phyloP scores from a whole-genome alignment of 768 basidiomycete species.

The Pleurotus eryngii region DNA sequence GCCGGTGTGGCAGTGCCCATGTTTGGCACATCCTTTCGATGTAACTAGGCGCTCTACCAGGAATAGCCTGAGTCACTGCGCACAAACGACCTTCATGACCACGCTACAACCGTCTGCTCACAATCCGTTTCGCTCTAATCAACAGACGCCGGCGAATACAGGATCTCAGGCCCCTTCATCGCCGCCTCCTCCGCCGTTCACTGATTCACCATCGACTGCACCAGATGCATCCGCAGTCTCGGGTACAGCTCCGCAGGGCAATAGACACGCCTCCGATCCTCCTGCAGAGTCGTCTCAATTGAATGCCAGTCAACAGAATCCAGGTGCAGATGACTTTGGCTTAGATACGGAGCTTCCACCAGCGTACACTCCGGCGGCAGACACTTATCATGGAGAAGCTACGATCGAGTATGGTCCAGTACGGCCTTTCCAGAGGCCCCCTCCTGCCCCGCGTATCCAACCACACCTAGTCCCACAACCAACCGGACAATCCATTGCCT shows the following conservation, averaged over 20 bases:
- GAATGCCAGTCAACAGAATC: not conserved
- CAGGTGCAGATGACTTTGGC: conserved; percentile 4
- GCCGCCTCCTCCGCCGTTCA: conserved; percentile 8
- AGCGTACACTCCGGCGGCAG: conserved; percentile 61
- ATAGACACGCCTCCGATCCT: not conserved
- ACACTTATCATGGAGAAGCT: conserved; percentile 52
- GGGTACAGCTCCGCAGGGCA: not conserved
- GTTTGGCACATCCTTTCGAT: not conserved
- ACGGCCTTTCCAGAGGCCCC: conserved; percentile 22
- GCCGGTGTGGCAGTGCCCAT: conserved; percentile 1
- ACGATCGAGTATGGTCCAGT: conserved; percentile 57
- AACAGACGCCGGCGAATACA: conserved; percentile 1
- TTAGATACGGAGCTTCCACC: conserved; percentile 62
- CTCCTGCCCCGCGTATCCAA: conserved; percentile 20
- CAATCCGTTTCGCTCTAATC: conserved; percentile 8
- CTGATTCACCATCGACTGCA: not conserved
- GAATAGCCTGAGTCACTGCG: not conserved
- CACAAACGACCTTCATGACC: not conserved
- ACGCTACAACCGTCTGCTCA: not conserved
- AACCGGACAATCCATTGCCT: conserved; percentile 12
- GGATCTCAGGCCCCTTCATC: not conserved
- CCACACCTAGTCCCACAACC: conserved; percentile 12
- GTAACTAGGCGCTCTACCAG: not conserved
- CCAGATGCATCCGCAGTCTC: conserved; percentile 4
- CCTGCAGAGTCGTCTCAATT: not conserved